Evolutionary conservation across 1,284 basidiomycete species (phyloP).

Genomic region (Trichosporon asahii): DNA sequence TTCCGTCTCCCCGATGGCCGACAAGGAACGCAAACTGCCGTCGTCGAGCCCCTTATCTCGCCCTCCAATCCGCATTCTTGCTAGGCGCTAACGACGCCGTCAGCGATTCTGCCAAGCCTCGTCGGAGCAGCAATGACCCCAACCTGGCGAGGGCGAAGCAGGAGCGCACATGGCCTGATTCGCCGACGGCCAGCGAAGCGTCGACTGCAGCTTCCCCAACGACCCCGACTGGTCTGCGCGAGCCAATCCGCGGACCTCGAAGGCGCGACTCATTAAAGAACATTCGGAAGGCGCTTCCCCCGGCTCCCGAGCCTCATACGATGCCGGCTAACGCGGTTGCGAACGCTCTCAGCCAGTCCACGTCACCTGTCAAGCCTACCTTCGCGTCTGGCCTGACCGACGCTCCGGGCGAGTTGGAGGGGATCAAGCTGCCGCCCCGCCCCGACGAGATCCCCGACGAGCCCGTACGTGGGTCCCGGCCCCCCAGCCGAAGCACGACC

Average conservation of each 20-base stretch:
- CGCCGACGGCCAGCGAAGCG: background rate
- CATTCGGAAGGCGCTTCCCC: background rate
- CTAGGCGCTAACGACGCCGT: background rate
- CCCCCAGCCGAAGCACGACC: slow-evolving; percentile 14
- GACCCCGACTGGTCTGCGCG: background rate
- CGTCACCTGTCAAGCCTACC: background rate
- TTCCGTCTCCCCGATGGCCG: background rate
- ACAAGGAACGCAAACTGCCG: background rate
- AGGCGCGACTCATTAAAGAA: background rate
- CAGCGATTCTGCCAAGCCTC: background rate
- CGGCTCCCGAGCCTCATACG: background rate
- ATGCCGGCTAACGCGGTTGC: background rate
- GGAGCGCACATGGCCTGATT: background rate
- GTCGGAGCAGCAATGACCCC: slow-evolving; percentile 5
- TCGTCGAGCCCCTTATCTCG: slow-evolving; percentile 3
- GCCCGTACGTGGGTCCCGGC: background rate
- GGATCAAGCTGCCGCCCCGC: slow-evolving; percentile 36
- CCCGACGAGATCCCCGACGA: slow-evolving; percentile 41
- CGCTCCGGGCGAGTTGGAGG: background rate
- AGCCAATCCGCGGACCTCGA: background rate
- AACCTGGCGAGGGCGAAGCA: background rate
- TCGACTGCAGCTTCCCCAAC: background rate
- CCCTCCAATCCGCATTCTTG: background rate
- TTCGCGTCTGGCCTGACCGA: background rate
- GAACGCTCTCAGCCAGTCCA: background rate